A percentile compares a stretch with the other conserved stretches of the same genome.
Conservation (phyloP, 1,284 basidiomycete species). For the Mycosarcoma mackinlayi region DNA sequence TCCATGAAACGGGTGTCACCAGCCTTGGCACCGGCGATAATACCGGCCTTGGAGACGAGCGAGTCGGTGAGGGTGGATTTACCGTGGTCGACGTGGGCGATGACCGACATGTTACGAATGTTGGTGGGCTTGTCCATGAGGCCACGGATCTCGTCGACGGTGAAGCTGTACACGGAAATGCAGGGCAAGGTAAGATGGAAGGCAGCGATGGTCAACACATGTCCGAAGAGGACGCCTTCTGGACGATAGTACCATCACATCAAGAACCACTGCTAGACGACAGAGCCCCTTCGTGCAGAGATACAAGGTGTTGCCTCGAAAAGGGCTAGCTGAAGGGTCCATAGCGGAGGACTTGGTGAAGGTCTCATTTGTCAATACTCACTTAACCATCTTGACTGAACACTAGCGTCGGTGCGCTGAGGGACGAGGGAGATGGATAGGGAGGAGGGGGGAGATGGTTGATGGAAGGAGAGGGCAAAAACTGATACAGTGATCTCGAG, state of each 20-base stretch:
- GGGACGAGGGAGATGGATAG: slow-evolving; percentile 43
- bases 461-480: slow-evolving; percentile 22
- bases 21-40: slow-evolving; percentile 94
- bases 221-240: not conserved
- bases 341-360: too few relatives aligned
- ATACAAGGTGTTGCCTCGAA: too few relatives aligned
- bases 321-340: too few relatives aligned
- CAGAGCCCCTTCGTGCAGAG: too few relatives aligned
- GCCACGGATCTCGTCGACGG: slow-evolving; percentile 79
- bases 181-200: not conserved
- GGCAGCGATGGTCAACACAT: slow-evolving; percentile 21
- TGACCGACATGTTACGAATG: slow-evolving; percentile 88
- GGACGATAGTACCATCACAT: not conserved
- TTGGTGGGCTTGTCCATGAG: slow-evolving; percentile 91
- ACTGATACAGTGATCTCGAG: slow-evolving; percentile 12
- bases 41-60: slow-evolving; percentile 98
- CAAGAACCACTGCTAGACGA: too few relatives aligned
- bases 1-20: slow-evolving; percentile 97
- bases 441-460: slow-evolving; percentile 22
- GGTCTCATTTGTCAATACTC: slow-evolving; percentile 22
- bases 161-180: slow-evolving; percentile 66
- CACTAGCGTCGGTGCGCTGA: slow-evolving; percentile 48
- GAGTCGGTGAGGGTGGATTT: slow-evolving; percentile 99
- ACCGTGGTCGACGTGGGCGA: slow-evolving; percentile 88
- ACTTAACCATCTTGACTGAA: slow-evolving; percentile 59